These are phyloP conservation scores for Globisporangium iwayamae DNA, from an alignment of 352 stramenopile species.

Conservation along the genomic window DNA sequence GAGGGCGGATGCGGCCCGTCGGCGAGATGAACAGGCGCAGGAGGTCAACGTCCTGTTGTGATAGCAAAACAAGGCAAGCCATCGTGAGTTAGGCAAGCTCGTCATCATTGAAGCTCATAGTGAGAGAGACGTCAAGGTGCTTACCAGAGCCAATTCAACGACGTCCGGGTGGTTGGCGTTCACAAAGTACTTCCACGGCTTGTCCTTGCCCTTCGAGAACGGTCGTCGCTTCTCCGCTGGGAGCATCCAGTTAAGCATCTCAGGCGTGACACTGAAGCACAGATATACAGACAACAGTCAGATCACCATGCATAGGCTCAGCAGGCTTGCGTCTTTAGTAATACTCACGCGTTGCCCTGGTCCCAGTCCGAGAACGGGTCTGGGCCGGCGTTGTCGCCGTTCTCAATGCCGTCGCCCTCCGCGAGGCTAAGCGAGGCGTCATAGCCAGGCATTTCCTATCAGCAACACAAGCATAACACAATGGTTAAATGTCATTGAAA, in stretches of 20 bases:
- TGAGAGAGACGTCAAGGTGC: neutral
- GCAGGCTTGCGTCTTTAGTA: neutral
- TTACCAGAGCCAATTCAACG: constrained; percentile 68
- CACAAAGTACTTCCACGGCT: constrained; percentile 81
- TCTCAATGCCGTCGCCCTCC: constrained; percentile 40
- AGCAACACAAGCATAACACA: neutral
- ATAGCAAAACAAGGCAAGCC: neutral
- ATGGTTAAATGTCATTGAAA: neutral
- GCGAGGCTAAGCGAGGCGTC: constrained; percentile 57
- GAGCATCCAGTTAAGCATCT: constrained; percentile 87
- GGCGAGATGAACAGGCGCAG: constrained; percentile 81
- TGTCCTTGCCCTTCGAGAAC: constrained; percentile 48
- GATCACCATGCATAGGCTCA: neutral
- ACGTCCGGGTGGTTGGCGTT: constrained; percentile 67
- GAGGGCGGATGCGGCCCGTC: constrained; percentile 76
- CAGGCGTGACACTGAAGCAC: constrained; percentile 31
- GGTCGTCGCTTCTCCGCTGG: constrained; percentile 57
- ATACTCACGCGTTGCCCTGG: constrained; percentile 53
- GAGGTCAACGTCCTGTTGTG: constrained; percentile 56
- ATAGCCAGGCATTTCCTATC: constrained; percentile 64
- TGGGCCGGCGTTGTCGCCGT: constrained; percentile 20
- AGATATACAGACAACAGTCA: neutral
- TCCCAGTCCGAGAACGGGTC: constrained; percentile 53
- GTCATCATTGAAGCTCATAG: neutral
- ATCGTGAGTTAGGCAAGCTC: neutral